These are phyloP conservation scores for Flaveria trinervia DNA, from an alignment of 129 eudicot species.

Conservation along the genomic window DNA sequence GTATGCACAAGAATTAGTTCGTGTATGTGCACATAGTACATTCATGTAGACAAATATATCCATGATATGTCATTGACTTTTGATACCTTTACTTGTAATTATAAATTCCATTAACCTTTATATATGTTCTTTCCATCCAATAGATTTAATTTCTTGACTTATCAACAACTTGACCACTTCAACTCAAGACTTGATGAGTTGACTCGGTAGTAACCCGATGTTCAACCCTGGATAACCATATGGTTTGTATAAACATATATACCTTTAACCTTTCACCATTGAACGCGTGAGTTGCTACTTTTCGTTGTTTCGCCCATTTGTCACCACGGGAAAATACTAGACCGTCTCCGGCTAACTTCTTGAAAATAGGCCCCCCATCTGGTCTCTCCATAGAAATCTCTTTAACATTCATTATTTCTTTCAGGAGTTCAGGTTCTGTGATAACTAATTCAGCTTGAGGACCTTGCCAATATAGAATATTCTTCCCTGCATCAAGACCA, in stretches of 20 bases:
- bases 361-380: constrained; percentile 4
- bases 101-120: too few species aligned
- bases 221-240: not conserved
- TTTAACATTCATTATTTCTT: constrained; percentile 35
- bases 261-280: constrained; percentile 38
- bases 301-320: constrained; percentile 45
- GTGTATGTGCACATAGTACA: not conserved
- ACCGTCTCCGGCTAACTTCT: constrained; percentile 42
- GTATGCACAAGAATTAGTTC: not conserved
- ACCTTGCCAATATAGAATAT: constrained; percentile 41
- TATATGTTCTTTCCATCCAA: too few species aligned
- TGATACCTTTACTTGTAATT: too few species aligned
- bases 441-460: constrained; percentile 37
- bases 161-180: not conserved
- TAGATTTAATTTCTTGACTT: not conserved
- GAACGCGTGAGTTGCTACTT: constrained; percentile 46
- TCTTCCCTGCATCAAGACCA: constrained; percentile 34
- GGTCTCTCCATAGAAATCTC: constrained; percentile 28
- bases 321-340: constrained; percentile 32
- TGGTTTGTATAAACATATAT: not conserved
- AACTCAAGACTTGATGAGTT: not conserved
- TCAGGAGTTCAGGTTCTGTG: constrained; percentile 34
- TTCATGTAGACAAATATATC: too few species aligned
- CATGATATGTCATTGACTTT: too few species aligned
- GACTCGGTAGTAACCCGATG: not conserved